Base-by-base conservation (phyloP, 768 basidiomycete species). In the Rhizopogon rudus region DNA sequence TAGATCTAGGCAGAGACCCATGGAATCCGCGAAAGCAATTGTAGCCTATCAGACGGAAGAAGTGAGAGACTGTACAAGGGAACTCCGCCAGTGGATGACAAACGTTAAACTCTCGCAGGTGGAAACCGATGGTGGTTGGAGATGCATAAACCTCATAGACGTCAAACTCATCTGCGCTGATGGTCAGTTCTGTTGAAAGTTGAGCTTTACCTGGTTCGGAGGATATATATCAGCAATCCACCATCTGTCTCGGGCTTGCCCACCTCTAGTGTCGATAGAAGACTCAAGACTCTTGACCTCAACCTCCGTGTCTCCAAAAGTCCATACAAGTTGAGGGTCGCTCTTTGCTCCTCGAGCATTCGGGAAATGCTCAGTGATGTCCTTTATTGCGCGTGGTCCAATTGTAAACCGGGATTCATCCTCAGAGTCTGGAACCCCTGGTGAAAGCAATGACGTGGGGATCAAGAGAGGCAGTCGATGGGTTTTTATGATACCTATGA, bases 61-160 rank as follows among this genome's bases (percentile, higher is more conserved):
- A 28, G 41, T 56, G 31, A 60, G 45, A 39, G 5, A 31, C 10
- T 22, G 37, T 46, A 31, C 29, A 52, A 42, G 46, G 0, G 53
- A 31, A 43, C 41, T 20, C 2, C 17, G 22, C 5, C 44, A 35
- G 42, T 57, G 57, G 43, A 4, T 22, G 22, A 31, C 20, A 66
- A 77, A 91, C 91, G 56, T 84, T 90, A 70, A 93, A 91, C 71
- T 93, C 91, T 39, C 87, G 82, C 29, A 93, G 70, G 69, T 92
- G 91, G 61, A 93, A 91, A 1, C 83, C 84, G 51, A 93, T 80
- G 3, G 81, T 84, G 33, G 80, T 80, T 1, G 91, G 87, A 16
- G 80, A 71, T 9, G 77, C 71, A 61, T 75, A 77, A 10, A 92
- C 73, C 44, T 88, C 81, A 63, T 92, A 93, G 6, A 77, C 71